A percentile compares a stretch with the other conserved stretches of the same genome.
Evolutionary conservation across 768 basidiomycete species (phyloP).

Genomic region (Tulasnella sp.): DNA sequence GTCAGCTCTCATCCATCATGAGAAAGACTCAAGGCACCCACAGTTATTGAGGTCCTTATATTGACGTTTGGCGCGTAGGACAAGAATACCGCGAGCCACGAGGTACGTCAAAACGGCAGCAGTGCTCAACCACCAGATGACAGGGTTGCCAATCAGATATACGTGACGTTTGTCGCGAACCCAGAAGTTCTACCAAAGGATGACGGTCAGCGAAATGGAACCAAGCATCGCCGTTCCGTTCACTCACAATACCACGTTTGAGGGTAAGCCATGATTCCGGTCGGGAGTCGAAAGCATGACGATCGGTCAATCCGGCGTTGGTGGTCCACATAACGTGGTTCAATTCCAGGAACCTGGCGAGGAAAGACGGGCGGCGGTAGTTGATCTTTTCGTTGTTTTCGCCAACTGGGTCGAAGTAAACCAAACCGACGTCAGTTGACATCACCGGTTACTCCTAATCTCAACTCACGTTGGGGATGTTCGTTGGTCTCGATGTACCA

Average conservation of each 20-base stretch:
- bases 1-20: neutral
- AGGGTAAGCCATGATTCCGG: constrained; percentile 87
- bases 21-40: constrained; percentile 29
- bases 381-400: constrained; percentile 72
- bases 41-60: constrained; percentile 88
- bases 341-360: constrained; percentile 83
- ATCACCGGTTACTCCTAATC: neutral
- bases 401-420: constrained; percentile 45
- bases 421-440: neutral
- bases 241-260: constrained; percentile 81
- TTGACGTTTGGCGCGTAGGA: constrained; percentile 85
- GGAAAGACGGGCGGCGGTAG: constrained; percentile 82
- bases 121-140: constrained; percentile 86
- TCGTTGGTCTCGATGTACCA: constrained; percentile 89
- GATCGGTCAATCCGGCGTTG: constrained; percentile 90
- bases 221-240: neutral
- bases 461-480: constrained; percentile 59
- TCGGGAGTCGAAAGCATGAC: constrained; percentile 92
- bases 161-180: constrained; percentile 93
- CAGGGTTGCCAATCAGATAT: constrained; percentile 89
- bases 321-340: constrained; percentile 96
- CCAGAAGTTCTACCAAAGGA: constrained; percentile 79
- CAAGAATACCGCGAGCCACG: constrained; percentile 62
- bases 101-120: constrained; percentile 61
- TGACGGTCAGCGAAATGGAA: neutral